Percentiles rank a stretch among this genome's conserved stretches.
Evolutionary conservation across 1,284 basidiomycete genomes (phyloP).

Genomic region (Lentinus polychrous): DNA sequence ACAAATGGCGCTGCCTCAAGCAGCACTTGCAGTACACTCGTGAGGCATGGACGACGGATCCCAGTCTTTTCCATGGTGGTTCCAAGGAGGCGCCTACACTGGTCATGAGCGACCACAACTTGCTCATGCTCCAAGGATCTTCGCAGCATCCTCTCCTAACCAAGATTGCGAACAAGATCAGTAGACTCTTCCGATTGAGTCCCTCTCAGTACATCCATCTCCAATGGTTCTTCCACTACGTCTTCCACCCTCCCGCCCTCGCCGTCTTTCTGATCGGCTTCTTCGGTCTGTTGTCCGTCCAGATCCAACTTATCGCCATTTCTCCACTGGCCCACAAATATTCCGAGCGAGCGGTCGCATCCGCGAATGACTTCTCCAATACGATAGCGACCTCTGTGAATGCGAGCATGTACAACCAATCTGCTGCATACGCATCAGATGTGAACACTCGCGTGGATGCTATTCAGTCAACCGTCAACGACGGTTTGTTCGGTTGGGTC

Average conservation of each 20-base stretch:
- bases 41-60: slow-evolving; percentile 68
- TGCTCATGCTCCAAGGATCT: slow-evolving; percentile 64
- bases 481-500: slow-evolving; percentile 90
- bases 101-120: slow-evolving; percentile 63
- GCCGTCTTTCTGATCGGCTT: slow-evolving; percentile 87
- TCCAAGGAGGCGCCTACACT: slow-evolving; percentile 39
- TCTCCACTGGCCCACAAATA: slow-evolving; percentile 64
- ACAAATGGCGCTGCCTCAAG: slow-evolving; percentile 69
- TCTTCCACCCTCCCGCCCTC: slow-evolving; percentile 86
- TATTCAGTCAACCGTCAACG: slow-evolving; percentile 74
- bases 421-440: slow-evolving; percentile 63
- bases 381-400: slow-evolving; percentile 77
- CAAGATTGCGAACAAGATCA: slow-evolving; percentile 50
- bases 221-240: slow-evolving; percentile 82
- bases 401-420: slow-evolving; percentile 73
- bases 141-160: slow-evolving; percentile 66
- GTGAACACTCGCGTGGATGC: slow-evolving; percentile 68
- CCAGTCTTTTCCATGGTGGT: slow-evolving; percentile 42
- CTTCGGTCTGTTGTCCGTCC: slow-evolving; percentile 83
- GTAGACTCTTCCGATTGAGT: slow-evolving; percentile 42
- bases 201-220: slow-evolving; percentile 58
- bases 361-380: slow-evolving; percentile 60
- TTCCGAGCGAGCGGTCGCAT: slow-evolving; percentile 47
- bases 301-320: slow-evolving; percentile 79
- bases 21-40: slow-evolving; percentile 62